Evolutionary conservation across 306 rosid genomes (phyloP), one percentile per base, ranked within the genome.

Genomic region (Quercus ilex): DNA sequence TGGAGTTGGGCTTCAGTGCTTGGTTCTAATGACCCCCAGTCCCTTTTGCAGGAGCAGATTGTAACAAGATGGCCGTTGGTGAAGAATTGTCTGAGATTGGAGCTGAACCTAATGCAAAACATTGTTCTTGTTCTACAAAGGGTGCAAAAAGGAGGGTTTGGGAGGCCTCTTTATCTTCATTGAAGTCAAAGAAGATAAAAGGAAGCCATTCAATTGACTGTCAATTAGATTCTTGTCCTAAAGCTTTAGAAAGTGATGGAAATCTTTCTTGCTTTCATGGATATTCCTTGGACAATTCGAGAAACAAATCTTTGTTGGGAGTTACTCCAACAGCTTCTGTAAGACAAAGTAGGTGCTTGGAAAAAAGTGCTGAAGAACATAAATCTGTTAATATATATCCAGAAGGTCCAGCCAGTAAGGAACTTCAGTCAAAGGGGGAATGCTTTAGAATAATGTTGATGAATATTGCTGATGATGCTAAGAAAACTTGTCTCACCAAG

Each of bases 111-210:
- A 85, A 81, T 73, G 75, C 52, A 41, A 72, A 60, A 28, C 79
- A 77, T 74, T 84, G 89, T 84, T 77, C 87, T 82, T 83, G 87
- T 70, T 87, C 90, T 75, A 79, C 82, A 68, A 83, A 82, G 58
- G 84, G 89, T 20, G 80, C 80, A 58, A 94, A 91, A 87, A 92
- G 86, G 72, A 80, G 90, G 91, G 83, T 81, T 43, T 94, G 98
- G 98, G 91, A 92, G 79, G 87, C 97, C 60, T 92, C 97, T 51
- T 78, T 82, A 72, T 92, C 98, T 78, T 94, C 98, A 30, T 77
- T 94, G 86, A 92, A 94, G 86, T 94, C 97, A 26, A 94, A 94
- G 81, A 92, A 90, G 84, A 92, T 92, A 79, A 94, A 91, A 79
- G 98, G 97, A 74, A 83, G 96, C 83, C 91, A 88, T 78, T 57